phyloP scores from a whole-genome alignment of 2,329 filamentous ascomycete species.

The Fusarium sp. region DNA sequence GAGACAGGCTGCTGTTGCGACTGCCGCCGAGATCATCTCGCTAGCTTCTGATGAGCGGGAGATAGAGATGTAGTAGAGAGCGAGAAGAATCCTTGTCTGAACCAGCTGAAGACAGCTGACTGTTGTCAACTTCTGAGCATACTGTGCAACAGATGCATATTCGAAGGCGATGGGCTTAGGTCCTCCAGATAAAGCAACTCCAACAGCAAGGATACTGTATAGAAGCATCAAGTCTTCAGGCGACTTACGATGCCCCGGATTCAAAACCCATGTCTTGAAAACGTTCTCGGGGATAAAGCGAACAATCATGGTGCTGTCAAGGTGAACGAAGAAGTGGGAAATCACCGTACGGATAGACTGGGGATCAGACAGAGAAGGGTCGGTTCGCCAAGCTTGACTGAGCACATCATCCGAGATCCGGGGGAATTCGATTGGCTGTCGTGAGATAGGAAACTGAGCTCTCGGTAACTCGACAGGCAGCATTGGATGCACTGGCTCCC shows the following conservation, averaged over 20 bases:
- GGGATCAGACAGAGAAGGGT: constrained; percentile 63
- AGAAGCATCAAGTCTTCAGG: constrained; percentile 63
- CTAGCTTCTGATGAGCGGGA: constrained; percentile 72
- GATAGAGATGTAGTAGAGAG: constrained; percentile 75
- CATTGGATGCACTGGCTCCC: constrained; percentile 52
- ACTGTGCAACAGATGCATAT: constrained; percentile 68
- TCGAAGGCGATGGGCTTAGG: constrained; percentile 56
- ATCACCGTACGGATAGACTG: constrained; percentile 58
- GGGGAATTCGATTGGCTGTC: constrained; percentile 58
- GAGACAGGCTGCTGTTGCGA: constrained; percentile 71
- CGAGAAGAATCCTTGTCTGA: constrained; percentile 76
- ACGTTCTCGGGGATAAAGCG: constrained; percentile 59
- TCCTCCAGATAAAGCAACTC: constrained; percentile 58
- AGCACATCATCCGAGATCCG: constrained; percentile 66
- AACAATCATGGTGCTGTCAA: constrained; percentile 59
- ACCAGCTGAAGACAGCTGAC: constrained; percentile 70
- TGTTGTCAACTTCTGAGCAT: constrained; percentile 60
- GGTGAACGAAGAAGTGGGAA: constrained; percentile 60
- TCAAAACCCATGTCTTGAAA: constrained; percentile 57
- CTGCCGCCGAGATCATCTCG: constrained; percentile 74
- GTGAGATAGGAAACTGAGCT: constrained; percentile 56
- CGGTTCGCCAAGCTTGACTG: constrained; percentile 64
- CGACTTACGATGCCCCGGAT: constrained; percentile 55
- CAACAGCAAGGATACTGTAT: constrained; percentile 61
- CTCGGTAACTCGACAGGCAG: constrained; percentile 57